These are phyloP conservation scores for Cyberlindnera maclurae DNA, from an alignment of 805 yeast species.

Conservation along the genomic window DNA sequence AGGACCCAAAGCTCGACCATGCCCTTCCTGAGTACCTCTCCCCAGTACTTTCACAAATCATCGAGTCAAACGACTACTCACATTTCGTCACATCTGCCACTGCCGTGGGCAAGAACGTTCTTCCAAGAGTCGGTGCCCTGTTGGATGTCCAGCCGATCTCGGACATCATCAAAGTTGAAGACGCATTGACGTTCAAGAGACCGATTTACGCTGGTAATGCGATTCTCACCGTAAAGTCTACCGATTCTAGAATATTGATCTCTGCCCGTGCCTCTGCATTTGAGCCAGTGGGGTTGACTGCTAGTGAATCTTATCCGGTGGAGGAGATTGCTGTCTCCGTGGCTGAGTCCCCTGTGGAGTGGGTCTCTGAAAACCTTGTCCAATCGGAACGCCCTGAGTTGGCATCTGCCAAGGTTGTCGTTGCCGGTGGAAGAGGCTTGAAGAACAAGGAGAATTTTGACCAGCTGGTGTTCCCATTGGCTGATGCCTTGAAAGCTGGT, in stretches of 20 bases:
- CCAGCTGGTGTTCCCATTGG: conserved; percentile 69
- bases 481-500: conserved; percentile 87
- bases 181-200: conserved; percentile 70
- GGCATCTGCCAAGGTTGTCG: conserved; percentile 72
- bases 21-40: conserved; percentile 75
- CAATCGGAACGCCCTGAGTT: conserved; percentile 87
- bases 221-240: conserved; percentile 67
- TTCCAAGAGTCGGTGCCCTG: conserved; percentile 83
- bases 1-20: conserved; percentile 54
- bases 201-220: conserved; percentile 98
- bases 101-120: conserved; percentile 78
- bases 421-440: conserved; percentile 92
- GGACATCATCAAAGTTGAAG: conserved; percentile 65
- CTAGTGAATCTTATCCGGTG: conserved; percentile 31
- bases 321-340: conserved; percentile 38
- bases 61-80: conserved; percentile 37
- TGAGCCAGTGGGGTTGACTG: conserved; percentile 35
- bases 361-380: conserved; percentile 69
- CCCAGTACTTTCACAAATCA: conserved; percentile 47
- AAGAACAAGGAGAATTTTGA: conserved; percentile 87
- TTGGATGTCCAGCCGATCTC: conserved; percentile 84
- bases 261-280: conserved; percentile 88
- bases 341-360: conserved; percentile 39
- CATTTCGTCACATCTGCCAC: conserved; percentile 79
- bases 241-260: conserved; percentile 56